A percentile compares a stretch with the other conserved stretches of the same genome.
phyloP scores from a whole-genome alignment of 257 asterid genomes.

The Penstemon davidsonii region DNA sequence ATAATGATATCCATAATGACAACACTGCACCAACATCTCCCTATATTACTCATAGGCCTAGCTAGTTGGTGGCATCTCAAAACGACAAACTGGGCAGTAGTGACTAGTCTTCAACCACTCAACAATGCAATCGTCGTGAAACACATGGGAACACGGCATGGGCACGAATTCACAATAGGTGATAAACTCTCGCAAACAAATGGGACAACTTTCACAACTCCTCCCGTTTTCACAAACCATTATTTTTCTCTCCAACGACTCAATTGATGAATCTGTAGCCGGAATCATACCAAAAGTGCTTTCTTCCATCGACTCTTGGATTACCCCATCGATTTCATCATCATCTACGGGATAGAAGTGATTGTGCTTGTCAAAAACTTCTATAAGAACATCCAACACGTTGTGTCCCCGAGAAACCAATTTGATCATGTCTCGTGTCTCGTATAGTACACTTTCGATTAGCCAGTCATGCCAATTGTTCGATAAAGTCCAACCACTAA shows the following conservation, averaged over 20 bases:
- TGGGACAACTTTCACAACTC: background rate
- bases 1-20: too few relatives aligned
- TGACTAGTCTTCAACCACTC: conserved; percentile 24
- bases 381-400: background rate
- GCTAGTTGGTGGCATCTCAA: conserved; percentile 1
- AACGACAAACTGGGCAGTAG: conserved; percentile 19
- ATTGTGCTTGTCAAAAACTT: background rate
- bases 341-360: background rate
- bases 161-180: background rate
- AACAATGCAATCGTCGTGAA: conserved; percentile 20
- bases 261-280: conserved; percentile 10
- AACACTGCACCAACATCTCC: too few relatives aligned
- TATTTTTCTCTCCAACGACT: background rate
- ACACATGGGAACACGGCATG: conserved; percentile 25
- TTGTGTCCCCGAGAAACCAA: background rate
- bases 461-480: background rate
- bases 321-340: too few relatives aligned
- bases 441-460: background rate
- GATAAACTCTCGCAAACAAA: conserved; percentile 17
- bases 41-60: too few relatives aligned
- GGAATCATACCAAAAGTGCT: background rate
- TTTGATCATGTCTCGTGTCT: background rate
- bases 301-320: too few relatives aligned
- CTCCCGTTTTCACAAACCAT: background rate
- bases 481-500: background rate